Percentiles rank a stretch among this genome's conserved stretches.
phyloP scores from a whole-genome alignment of 2,329 filamentous ascomycete species.

The Madurella mycetomatis region DNA sequence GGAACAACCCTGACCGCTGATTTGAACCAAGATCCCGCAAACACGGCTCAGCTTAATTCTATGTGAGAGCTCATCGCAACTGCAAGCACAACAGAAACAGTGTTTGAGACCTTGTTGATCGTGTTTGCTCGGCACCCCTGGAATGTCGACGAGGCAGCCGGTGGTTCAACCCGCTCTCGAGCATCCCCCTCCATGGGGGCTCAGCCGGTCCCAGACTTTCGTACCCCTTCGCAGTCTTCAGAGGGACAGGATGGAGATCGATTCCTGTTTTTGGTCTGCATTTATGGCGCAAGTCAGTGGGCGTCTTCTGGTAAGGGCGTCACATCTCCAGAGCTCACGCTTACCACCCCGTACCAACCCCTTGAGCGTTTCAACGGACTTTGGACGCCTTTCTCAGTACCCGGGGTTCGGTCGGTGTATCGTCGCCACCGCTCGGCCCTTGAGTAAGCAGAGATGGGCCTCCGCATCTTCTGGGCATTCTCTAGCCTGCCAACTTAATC shows the following conservation, averaged over 20 bases:
- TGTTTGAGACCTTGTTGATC: neutral
- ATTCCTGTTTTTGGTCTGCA: no score
- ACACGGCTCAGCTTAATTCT: neutral
- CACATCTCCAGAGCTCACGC: no score
- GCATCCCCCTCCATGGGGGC: no score
- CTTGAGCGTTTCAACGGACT: no score
- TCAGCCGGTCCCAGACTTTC: no score
- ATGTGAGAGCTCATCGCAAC: neutral
- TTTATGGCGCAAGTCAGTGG: no score
- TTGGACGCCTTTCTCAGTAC: neutral
- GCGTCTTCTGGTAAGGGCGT: no score
- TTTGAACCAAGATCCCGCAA: neutral
- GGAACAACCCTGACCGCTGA: neutral
- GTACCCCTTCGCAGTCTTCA: no score
- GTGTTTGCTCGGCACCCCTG: neutral
- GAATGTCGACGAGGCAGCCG: neutral
- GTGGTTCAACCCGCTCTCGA: no score
- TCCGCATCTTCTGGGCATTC: neutral
- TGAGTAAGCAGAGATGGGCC: neutral
- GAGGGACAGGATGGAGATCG: no score
- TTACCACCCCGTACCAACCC: no score
- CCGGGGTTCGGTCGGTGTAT: neutral
- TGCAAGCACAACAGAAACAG: neutral
- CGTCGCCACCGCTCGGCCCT: neutral
- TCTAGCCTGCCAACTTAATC: conserved; percentile 2